Evolutionary conservation across 768 basidiomycete genomes (phyloP).

Genomic region (Mrakia frigida): DNA sequence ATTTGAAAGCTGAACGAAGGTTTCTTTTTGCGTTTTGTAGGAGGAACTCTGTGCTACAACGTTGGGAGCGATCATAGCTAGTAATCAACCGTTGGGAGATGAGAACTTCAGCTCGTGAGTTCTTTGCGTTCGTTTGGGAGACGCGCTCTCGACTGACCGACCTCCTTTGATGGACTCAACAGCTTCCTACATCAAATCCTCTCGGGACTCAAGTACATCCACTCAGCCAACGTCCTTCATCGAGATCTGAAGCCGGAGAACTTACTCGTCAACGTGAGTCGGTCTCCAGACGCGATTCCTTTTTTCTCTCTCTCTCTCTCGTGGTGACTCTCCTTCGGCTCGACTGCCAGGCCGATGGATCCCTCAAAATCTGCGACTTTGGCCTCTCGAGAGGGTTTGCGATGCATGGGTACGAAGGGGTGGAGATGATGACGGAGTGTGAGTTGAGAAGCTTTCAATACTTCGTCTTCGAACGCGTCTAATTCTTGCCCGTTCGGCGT

Average conservation of each 20-base stretch:
- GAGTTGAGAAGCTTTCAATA: no score
- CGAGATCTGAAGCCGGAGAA: constrained; percentile 90
- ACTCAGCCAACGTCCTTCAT: constrained; percentile 90
- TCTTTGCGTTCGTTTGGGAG: not conserved
- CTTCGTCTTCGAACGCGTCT: not conserved
- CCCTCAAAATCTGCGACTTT: constrained; percentile 98
- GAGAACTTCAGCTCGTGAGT: constrained; percentile 7
- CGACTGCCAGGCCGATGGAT: constrained; percentile 61
- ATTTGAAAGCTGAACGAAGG: no score
- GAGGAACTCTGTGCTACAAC: constrained; percentile 18
- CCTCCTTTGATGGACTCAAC: not conserved
- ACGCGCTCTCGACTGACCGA: not conserved
- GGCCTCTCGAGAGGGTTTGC: constrained; percentile 84
- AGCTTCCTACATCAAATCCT: constrained; percentile 15
- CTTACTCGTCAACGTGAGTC: constrained; percentile 74
- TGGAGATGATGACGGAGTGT: constrained; percentile 97
- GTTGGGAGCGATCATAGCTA: constrained; percentile 1
- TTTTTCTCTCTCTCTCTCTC: no score
- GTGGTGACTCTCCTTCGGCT: not conserved
- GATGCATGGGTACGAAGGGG: constrained; percentile 36
- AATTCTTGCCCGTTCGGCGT: not conserved
- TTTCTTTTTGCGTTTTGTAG: not conserved
- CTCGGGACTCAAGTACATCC: constrained; percentile 59
- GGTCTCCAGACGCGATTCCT: not conserved
- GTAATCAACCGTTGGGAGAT: constrained; percentile 3